phyloP scores from a whole-genome alignment of 2,329 filamentous ascomycete genomes.

The Metarhizium rileyi region DNA sequence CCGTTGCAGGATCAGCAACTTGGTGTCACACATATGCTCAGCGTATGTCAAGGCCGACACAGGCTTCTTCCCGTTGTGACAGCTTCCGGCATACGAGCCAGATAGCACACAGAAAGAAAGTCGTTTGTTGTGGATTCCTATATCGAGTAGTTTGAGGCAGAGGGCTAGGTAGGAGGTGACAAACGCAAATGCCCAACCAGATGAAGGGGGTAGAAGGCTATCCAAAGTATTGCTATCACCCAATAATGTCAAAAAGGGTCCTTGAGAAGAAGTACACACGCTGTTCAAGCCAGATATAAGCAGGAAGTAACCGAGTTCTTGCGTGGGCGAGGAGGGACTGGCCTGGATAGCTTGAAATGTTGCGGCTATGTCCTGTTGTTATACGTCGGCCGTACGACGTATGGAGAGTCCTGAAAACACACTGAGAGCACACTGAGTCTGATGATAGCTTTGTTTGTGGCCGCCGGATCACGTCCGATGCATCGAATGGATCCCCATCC shows the following conservation, averaged over 20 bases:
- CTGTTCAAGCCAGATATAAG: neutral
- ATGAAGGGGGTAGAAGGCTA: neutral
- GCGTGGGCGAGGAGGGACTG: neutral
- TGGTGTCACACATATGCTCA: neutral
- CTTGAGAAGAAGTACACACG: neutral
- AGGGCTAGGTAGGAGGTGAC: neutral
- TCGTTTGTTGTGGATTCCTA: neutral
- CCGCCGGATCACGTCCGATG: neutral
- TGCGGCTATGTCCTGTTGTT: conserved; percentile 7
- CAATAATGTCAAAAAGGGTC: too few species aligned
- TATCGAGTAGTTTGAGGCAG: neutral
- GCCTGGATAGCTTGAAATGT: conserved; percentile 1
- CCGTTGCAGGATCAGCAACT: neutral
- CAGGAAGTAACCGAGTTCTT: conserved; percentile 6
- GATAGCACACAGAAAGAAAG: neutral
- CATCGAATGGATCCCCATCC: conserved; percentile 4
- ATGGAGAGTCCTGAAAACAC: conserved; percentile 4
- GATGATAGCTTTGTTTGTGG: conserved; percentile 7
- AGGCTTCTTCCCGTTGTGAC: neutral
- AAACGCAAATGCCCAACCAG: neutral
- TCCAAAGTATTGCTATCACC: too few species aligned
- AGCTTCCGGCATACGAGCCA: neutral
- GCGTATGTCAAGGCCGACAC: neutral
- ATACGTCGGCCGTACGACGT: conserved; percentile 9
- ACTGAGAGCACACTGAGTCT: conserved; percentile 4